Conservation (phyloP, 2,329 filamentous ascomycete species). For the Thelonectria discophora region DNA sequence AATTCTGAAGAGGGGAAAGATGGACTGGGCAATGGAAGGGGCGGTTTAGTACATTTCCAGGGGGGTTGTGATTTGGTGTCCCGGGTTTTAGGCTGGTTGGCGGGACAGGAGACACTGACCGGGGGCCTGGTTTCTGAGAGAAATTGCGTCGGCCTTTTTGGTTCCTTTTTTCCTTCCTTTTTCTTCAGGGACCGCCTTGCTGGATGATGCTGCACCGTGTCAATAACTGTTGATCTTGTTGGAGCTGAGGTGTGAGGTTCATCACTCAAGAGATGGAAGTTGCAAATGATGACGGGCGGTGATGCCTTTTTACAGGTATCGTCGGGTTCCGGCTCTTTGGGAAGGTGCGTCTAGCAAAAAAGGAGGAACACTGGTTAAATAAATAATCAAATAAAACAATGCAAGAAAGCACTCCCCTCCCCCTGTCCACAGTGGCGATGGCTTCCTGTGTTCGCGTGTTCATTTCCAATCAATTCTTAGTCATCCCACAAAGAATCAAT, state of each 20-base stretch:
- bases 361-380: too few relatives aligned
- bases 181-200: not conserved
- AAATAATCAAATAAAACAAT: too few relatives aligned
- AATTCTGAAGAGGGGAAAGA: constrained; percentile 5
- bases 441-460: not conserved
- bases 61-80: constrained; percentile 38
- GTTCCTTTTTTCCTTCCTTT: not conserved
- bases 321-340: too few relatives aligned
- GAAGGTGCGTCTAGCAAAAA: too few relatives aligned
- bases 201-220: too few relatives aligned
- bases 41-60: constrained; percentile 38
- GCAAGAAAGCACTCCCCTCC: too few relatives aligned
- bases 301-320: too few relatives aligned
- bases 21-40: constrained; percentile 34
- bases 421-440: not conserved
- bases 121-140: constrained; percentile 12
- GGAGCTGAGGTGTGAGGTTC: too few relatives aligned
- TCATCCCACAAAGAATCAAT: not conserved
- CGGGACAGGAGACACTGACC: constrained; percentile 20
- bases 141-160: constrained; percentile 22
- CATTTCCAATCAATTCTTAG: not conserved
- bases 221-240: too few relatives aligned
- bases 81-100: constrained; percentile 27
- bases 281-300: too few relatives aligned
- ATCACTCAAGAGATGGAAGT: too few relatives aligned